Base-by-base conservation (phyloP, 345 rosid genomes). In the Gossypium rotundifolium region DNA sequence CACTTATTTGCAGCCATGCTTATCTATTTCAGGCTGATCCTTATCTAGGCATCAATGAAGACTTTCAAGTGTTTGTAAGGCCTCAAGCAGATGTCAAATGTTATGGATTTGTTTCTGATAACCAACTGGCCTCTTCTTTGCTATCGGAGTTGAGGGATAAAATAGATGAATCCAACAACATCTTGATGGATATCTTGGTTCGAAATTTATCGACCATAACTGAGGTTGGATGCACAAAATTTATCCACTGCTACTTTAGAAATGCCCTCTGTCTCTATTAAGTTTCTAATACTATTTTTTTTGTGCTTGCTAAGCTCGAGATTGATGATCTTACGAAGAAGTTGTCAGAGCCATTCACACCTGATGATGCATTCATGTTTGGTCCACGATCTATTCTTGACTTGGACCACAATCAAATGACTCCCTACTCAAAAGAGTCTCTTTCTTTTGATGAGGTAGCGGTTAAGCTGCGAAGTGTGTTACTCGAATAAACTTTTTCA, bases 381-480 rank as follows among this genome's bases (percentile, higher is more conserved):
- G 93, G 94, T 17, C 87, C 90, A 13, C 82, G 64, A 55, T 76
- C 87, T 13, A 49, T 81, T 20, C 81, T 77, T 70, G 89, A 87
- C 79, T 52, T 70, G 75, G 91, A 82, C 40, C 81, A 81, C 61
- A 81, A 81, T 79, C 84, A 78, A 75, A 80, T 82, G 79, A 73
- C 76, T 78, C 63, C 77, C 52, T 74, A 83, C 77, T 91, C 97
- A 45, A 89, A 87, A 77, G 95, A 89, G 61, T 93, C 97, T 1
- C 83, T 85, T 53, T 91, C 99, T 70, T 89, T 90, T 13, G 99
- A 95, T 75, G 94, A 89, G 94, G 98, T 95, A 85, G 40, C 40
- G 40, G 40, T 33, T 5, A 33, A 33, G 40, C 40, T 33, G 40
- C 7, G 1, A 5, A 5, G 40, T 33, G 40, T 33, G 40, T 5